Conservation (phyloP, 805 yeast species). For the Millerago galiae region DNA sequence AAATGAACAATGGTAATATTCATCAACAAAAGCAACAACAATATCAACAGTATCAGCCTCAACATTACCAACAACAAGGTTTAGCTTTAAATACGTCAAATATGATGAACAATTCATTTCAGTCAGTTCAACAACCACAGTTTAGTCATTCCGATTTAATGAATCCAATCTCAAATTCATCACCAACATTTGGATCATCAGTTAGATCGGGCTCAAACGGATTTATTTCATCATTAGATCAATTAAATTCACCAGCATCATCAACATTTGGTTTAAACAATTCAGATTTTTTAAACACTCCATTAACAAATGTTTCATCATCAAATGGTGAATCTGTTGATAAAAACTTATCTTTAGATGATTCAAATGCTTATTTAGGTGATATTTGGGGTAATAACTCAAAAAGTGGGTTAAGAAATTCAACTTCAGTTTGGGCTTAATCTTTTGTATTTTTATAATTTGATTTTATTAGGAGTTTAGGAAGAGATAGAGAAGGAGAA, state of each 20-base stretch:
- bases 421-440: conserved; percentile 26
- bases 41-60: conserved; percentile 6
- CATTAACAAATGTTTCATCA: conserved; percentile 8
- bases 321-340: conserved; percentile 7
- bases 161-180: conserved; percentile 11
- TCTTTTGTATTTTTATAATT: background rate
- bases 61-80: conserved; percentile 3
- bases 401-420: conserved; percentile 14
- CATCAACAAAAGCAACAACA: conserved; percentile 2
- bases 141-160: conserved; percentile 10
- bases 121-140: conserved; percentile 12
- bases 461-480: background rate
- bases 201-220: conserved; percentile 12
- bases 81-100: background rate
- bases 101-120: conserved; percentile 4
- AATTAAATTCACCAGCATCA: conserved; percentile 9
- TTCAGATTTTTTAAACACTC: conserved; percentile 12
- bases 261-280: conserved; percentile 14
- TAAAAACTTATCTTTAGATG: conserved; percentile 15
- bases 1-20: conserved; percentile 7
- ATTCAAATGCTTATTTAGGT: conserved; percentile 16
- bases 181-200: conserved; percentile 15
- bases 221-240: conserved; percentile 12
- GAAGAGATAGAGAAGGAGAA: background rate
- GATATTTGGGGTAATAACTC: conserved; percentile 25